Conservation (phyloP, 768 basidiomycete genomes). For the Russula brevipes region DNA sequence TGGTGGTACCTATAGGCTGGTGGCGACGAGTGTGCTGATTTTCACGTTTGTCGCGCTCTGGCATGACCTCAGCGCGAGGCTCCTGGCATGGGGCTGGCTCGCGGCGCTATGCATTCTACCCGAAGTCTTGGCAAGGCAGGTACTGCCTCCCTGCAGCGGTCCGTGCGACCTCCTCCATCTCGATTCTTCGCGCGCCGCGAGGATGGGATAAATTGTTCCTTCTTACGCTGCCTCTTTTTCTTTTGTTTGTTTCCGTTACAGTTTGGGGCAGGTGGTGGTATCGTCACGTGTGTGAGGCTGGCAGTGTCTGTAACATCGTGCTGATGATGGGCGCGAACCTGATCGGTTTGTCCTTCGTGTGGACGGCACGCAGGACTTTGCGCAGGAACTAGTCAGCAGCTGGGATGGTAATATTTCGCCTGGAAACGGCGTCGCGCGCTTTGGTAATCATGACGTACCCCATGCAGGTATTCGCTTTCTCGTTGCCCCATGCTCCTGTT, state of each 20-base stretch:
- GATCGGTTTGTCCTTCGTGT: slow-evolving; percentile 86
- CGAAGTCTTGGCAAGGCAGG: slow-evolving; percentile 58
- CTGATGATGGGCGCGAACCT: slow-evolving; percentile 92
- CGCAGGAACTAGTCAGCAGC: slow-evolving; percentile 56
- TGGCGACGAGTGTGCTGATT: slow-evolving; percentile 67
- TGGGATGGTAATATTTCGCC: slow-evolving; percentile 47
- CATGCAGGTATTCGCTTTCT: slow-evolving; percentile 61
- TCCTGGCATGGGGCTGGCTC: slow-evolving; percentile 97
- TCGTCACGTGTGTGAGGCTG: slow-evolving; percentile 75
- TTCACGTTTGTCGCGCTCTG: slow-evolving; percentile 97
- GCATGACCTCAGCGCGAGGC: slow-evolving; percentile 87
- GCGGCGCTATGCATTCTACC: slow-evolving; percentile 86
- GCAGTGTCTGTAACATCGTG: slow-evolving; percentile 77
- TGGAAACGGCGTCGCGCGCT: too few relatives aligned
- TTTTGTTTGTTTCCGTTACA: slow-evolving; percentile 33
- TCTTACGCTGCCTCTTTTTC: neutral
- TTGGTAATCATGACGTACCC: neutral
- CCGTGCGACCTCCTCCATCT: slow-evolving; percentile 25
- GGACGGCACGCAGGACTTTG: slow-evolving; percentile 70
- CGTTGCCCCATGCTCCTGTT: slow-evolving; percentile 47
- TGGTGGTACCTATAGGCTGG: slow-evolving; percentile 57
- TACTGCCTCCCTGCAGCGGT: slow-evolving; percentile 67
- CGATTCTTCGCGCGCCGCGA: neutral
- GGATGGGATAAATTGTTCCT: too few relatives aligned
- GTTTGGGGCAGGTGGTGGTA: slow-evolving; percentile 78